Evolutionary conservation across 2,329 filamentous ascomycete species (phyloP).

Genomic region (Calonectria honghensis): DNA sequence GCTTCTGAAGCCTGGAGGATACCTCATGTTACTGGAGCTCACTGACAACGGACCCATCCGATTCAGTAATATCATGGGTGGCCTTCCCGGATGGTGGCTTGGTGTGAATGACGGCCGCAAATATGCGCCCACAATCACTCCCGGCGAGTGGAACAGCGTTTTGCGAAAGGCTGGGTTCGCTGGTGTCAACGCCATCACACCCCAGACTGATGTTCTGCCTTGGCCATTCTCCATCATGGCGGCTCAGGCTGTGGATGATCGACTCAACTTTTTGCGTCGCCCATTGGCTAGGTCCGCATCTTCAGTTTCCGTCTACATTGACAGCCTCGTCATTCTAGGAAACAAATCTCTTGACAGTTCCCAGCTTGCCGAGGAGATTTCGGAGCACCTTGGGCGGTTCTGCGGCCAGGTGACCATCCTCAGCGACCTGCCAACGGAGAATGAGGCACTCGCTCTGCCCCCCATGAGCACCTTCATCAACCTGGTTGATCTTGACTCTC

Average conservation of each 20-base stretch:
- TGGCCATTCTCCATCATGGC: conserved; percentile 12
- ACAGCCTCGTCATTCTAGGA: background rate
- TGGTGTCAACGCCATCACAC: background rate
- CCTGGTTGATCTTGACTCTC: background rate
- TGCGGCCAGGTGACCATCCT: background rate
- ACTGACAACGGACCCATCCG: background rate
- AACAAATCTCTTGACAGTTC: background rate
- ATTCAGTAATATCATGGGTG: background rate
- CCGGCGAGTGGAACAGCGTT: background rate
- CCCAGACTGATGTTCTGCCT: background rate
- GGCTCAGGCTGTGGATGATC: background rate
- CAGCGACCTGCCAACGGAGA: background rate
- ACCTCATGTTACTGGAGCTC: background rate
- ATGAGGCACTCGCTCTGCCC: background rate
- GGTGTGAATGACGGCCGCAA: background rate
- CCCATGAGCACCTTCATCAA: background rate
- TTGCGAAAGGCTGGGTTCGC: background rate
- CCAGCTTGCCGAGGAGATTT: background rate
- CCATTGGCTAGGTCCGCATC: background rate
- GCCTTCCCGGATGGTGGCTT: background rate
- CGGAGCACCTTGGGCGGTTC: background rate
- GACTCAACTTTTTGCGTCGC: background rate
- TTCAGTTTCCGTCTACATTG: background rate
- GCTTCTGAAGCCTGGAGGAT: background rate
- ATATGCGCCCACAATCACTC: background rate